phyloP scores from a whole-genome alignment of 1,139 yeast species.

The Geotrichum phurueaensis region DNA sequence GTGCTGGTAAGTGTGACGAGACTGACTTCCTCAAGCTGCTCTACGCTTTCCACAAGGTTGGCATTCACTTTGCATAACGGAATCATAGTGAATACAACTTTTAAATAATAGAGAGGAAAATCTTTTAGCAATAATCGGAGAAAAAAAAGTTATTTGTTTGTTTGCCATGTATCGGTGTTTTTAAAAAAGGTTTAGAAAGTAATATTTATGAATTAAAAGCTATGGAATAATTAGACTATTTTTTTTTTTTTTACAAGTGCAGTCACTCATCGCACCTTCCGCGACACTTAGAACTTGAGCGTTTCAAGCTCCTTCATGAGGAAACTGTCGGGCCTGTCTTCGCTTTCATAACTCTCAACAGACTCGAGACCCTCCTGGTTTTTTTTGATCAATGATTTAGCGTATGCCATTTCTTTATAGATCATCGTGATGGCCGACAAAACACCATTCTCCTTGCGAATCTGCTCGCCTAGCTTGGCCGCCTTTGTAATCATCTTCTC shows the following conservation, averaged over 20 bases:
- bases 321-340: not conserved
- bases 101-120: too few relatives aligned
- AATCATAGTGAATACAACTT: too few relatives aligned
- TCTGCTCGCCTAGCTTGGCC: constrained; percentile 51
- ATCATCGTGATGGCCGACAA: constrained; percentile 66
- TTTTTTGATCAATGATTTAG: constrained; percentile 34
- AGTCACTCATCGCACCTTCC: too few relatives aligned
- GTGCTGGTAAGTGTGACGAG: constrained; percentile 93
- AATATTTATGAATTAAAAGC: too few relatives aligned
- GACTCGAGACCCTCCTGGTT: not conserved
- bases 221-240: too few relatives aligned
- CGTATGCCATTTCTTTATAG: constrained; percentile 74
- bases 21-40: constrained; percentile 82
- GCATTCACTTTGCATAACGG: constrained; percentile 82
- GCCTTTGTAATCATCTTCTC: constrained; percentile 64
- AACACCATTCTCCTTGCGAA: constrained; percentile 76
- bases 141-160: too few relatives aligned
- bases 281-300: not conserved
- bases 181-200: not conserved
- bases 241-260: too few relatives aligned
- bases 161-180: not conserved
- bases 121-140: too few relatives aligned
- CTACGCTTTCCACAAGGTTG: constrained; percentile 94
- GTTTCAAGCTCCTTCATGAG: not conserved
- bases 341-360: not conserved